Percentiles rank a stretch among this genome's conserved stretches.
Conservation (phyloP, 2,329 filamentous ascomycete genomes). For the Trichoderma aggressivum region DNA sequence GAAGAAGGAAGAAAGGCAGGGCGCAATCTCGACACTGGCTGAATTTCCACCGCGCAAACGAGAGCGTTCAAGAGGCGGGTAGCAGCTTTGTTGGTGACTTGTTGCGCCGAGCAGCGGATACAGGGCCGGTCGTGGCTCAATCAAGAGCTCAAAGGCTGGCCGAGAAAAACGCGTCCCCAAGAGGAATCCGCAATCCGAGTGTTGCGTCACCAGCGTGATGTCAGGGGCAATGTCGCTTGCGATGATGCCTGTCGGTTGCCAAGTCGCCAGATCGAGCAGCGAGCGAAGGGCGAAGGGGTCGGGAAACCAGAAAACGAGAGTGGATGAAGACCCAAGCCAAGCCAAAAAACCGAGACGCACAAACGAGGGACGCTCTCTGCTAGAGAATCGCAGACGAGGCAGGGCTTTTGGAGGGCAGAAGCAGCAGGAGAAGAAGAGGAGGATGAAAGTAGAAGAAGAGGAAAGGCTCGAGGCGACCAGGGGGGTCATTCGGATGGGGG, state of each 20-base stretch:
- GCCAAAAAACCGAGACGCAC: not conserved
- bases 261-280: conserved; percentile 7
- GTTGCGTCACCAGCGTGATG: conserved; percentile 14
- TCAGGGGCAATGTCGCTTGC: conserved; percentile 13
- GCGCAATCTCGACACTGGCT: not conserved
- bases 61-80: not conserved
- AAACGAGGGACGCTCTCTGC: conserved; percentile 19
- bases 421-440: not conserved
- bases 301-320: conserved; percentile 19
- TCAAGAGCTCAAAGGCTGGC: conserved; percentile 3
- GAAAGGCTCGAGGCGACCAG: conserved; percentile 15
- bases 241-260: conserved; percentile 7
- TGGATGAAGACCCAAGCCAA: not conserved
- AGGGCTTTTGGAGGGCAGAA: not conserved
- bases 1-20: not conserved
- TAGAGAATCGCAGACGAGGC: conserved; percentile 13
- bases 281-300: conserved; percentile 4
- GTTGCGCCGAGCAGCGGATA: not conserved
- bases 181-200: not conserved
- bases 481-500: conserved; percentile 10
- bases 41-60: not conserved
- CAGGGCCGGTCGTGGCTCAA: not conserved
- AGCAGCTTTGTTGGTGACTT: not conserved
- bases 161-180: not conserved
- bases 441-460: conserved; percentile 2